Conservation (phyloP, 2,329 filamentous ascomycete species). For the Pseudocercospora ulei region DNA sequence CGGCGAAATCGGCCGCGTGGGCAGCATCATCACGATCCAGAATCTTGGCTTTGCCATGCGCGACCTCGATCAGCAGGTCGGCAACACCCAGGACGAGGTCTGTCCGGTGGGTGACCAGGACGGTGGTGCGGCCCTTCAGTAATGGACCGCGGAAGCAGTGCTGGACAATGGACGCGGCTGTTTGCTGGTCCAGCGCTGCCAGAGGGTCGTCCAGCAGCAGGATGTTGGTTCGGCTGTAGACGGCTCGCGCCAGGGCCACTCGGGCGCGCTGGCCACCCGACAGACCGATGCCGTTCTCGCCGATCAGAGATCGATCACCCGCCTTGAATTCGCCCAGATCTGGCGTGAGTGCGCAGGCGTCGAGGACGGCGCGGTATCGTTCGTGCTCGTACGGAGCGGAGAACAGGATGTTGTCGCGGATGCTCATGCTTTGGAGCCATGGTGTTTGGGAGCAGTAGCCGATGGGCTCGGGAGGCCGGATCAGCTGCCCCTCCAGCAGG, state of each 20-base stretch:
- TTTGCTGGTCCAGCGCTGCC: slow-evolving; percentile 49
- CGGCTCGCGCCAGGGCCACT: slow-evolving; percentile 42
- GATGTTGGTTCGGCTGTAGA: slow-evolving; percentile 41
- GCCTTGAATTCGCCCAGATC: slow-evolving; percentile 55
- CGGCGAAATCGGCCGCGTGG: neutral
- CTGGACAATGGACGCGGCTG: slow-evolving; percentile 51
- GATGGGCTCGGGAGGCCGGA: slow-evolving; percentile 48
- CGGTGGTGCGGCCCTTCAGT: slow-evolving; percentile 45
- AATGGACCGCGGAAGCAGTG: slow-evolving; percentile 50
- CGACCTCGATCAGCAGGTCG: slow-evolving; percentile 61
- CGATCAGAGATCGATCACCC: slow-evolving; percentile 49
- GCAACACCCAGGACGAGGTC: slow-evolving; percentile 66
- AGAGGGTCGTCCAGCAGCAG: slow-evolving; percentile 43
- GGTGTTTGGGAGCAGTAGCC: slow-evolving; percentile 58
- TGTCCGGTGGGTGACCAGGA: slow-evolving; percentile 56
- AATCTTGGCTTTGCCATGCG: slow-evolving; percentile 46
- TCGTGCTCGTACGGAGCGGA: slow-evolving; percentile 57
- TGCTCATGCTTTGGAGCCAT: slow-evolving; percentile 61
- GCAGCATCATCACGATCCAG: slow-evolving; percentile 24
- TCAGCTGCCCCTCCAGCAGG: slow-evolving; percentile 43
- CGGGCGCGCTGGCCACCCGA: slow-evolving; percentile 44
- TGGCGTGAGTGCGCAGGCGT: slow-evolving; percentile 52
- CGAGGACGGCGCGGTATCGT: slow-evolving; percentile 58
- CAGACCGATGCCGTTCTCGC: slow-evolving; percentile 41
- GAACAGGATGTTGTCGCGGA: slow-evolving; percentile 59